Conservation (phyloP, 257 asterid species). For the Salvia rosmarinus region DNA sequence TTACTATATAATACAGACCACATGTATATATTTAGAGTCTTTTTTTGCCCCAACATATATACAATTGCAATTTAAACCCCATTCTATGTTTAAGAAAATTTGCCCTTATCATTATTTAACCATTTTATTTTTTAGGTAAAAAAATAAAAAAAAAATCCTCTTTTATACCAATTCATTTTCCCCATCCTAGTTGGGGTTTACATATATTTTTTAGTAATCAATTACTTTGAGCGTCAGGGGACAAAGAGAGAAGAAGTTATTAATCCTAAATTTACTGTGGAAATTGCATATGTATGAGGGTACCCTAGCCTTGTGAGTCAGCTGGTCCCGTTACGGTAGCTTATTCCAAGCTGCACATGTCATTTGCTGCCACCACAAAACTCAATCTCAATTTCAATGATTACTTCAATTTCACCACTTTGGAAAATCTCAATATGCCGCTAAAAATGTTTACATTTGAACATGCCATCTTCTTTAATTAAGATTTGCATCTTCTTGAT, state of each 20-base stretch:
- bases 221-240: not conserved
- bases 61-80: too few species aligned
- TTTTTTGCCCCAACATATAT: too few species aligned
- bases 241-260: not conserved
- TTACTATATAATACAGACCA: not conserved
- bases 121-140: too few species aligned
- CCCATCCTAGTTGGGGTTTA: too few species aligned
- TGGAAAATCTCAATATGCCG: not conserved
- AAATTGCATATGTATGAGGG: slow-evolving; percentile 29
- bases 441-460: not conserved
- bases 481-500: not conserved
- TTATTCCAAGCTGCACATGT: slow-evolving; percentile 58
- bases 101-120: too few species aligned
- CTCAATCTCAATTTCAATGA: slow-evolving; percentile 22
- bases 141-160: too few species aligned
- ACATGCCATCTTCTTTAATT: not conserved
- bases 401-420: slow-evolving; percentile 12
- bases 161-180: too few species aligned
- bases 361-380: slow-evolving; percentile 36
- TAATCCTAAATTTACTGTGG: not conserved
- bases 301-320: slow-evolving; percentile 42
- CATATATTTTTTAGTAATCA: too few species aligned
- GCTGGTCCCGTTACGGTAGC: slow-evolving; percentile 50
- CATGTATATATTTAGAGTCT: too few species aligned
- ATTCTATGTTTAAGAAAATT: too few species aligned